A percentile compares a stretch with the other conserved stretches of the same genome.
Evolutionary conservation across 192 early-diverging fungal species (phyloP).

Genomic region (Borealophlyctis nickersoniae): DNA sequence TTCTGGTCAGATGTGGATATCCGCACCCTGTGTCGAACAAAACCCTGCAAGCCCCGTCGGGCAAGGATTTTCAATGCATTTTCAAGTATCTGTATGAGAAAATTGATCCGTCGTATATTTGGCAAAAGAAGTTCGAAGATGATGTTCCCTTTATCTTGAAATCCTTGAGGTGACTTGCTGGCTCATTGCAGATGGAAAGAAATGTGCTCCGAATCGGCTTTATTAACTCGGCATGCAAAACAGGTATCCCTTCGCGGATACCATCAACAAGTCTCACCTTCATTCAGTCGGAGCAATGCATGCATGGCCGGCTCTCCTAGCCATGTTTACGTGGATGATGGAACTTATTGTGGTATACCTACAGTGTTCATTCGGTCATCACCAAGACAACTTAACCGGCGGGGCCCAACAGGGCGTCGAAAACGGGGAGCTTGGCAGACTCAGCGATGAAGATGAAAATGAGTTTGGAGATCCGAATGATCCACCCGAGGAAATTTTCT

Average conservation of each 20-base stretch:
- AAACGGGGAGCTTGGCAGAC: too few relatives aligned
- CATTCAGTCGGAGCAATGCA: constrained; percentile 64
- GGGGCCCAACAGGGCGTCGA: too few relatives aligned
- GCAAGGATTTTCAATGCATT: constrained; percentile 69
- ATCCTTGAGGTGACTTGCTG: constrained; percentile 47
- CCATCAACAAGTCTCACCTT: constrained; percentile 70
- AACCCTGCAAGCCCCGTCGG: constrained; percentile 55
- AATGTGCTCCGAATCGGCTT: not conserved
- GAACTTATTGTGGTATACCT: constrained; percentile 57
- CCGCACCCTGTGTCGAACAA: constrained; percentile 55
- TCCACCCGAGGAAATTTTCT: constrained; percentile 65
- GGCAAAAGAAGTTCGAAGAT: constrained; percentile 66
- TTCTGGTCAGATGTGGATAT: constrained; percentile 63
- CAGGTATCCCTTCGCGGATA: constrained; percentile 58
- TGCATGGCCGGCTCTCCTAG: constrained; percentile 68
- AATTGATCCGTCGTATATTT: constrained; percentile 64
- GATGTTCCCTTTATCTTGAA: constrained; percentile 63
- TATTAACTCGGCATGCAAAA: not conserved
- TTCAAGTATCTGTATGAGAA: constrained; percentile 72
- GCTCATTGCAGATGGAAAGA: constrained; percentile 6
- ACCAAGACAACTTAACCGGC: too few relatives aligned
- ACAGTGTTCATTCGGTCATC: too few relatives aligned
- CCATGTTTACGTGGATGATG: constrained; percentile 73
- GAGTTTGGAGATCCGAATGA: constrained; percentile 10
- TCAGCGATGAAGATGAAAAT: too few relatives aligned